These are phyloP conservation scores for Metarhizium guizhouense DNA, from an alignment of 2,329 filamentous ascomycete species.

Conservation along the genomic window DNA sequence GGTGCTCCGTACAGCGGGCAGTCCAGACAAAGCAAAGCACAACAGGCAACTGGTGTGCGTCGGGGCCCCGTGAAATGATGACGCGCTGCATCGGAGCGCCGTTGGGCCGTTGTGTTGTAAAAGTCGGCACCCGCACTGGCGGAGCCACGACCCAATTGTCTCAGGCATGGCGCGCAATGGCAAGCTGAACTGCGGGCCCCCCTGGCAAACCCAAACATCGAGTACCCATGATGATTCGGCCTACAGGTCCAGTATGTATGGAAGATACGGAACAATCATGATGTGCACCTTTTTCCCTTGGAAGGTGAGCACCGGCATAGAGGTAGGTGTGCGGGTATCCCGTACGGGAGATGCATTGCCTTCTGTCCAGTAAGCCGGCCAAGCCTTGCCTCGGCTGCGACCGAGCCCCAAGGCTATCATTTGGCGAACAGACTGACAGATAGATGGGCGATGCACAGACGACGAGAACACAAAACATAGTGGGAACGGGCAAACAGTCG, in stretches of 20 bases:
- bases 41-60: not conserved
- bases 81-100: not conserved
- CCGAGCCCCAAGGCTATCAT: too few species aligned
- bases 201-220: not conserved
- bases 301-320: not conserved
- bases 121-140: not conserved
- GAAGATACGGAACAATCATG: not conserved
- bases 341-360: too few species aligned
- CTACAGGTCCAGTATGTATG: not conserved
- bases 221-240: not conserved
- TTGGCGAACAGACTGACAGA: too few species aligned
- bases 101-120: not conserved
- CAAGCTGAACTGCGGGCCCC: slow-evolving; percentile 8
- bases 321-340: not conserved
- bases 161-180: slow-evolving; percentile 7
- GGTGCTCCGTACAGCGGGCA: not conserved
- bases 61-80: not conserved
- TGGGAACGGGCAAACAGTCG: too few species aligned
- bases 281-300: not conserved
- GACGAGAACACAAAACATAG: too few species aligned
- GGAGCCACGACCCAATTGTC: slow-evolving; percentile 3
- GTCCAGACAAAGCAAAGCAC: not conserved
- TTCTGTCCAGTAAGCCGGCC: too few species aligned
- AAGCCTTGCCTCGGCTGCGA: too few species aligned
- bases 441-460: too few species aligned